phyloP scores from a whole-genome alignment of 2,329 filamentous ascomycete genomes.

The Ophiostoma himal-ulmi region DNA sequence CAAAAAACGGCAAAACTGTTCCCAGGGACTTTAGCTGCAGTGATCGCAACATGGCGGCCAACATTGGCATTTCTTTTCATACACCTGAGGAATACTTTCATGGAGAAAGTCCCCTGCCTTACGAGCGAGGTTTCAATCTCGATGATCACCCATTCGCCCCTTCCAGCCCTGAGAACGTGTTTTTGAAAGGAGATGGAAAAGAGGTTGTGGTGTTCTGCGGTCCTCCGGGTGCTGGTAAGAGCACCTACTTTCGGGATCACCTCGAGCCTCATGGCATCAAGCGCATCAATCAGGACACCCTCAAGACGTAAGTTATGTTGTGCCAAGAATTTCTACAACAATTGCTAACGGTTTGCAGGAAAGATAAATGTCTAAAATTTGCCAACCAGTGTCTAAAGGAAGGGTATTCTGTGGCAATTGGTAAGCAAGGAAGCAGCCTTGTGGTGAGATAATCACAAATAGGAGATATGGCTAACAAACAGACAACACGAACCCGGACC shows the following conservation, averaged over 20 bases:
- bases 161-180: conserved; percentile 27
- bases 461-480: background rate
- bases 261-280: conserved; percentile 73
- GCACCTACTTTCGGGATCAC: conserved; percentile 76
- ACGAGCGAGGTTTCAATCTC: conserved; percentile 67
- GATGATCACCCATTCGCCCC: conserved; percentile 45
- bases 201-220: conserved; percentile 85
- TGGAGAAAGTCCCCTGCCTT: conserved; percentile 58
- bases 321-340: background rate
- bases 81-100: conserved; percentile 94
- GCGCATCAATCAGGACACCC: conserved; percentile 81
- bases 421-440: conserved; percentile 38
- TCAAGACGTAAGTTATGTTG: conserved; percentile 54
- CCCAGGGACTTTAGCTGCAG: conserved; percentile 60
- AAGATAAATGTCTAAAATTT: conserved; percentile 64
- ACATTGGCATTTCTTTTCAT: conserved; percentile 71
- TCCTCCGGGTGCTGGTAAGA: conserved; percentile 85
- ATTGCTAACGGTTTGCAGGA: conserved; percentile 30
- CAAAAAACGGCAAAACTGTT: conserved; percentile 46
- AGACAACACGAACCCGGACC: conserved; percentile 96
- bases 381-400: conserved; percentile 60
- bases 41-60: conserved; percentile 75
- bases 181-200: conserved; percentile 56
- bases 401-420: conserved; percentile 67
- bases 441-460: background rate